These are phyloP conservation scores for Parathielavia appendiculata DNA, from an alignment of 495 filamentous ascomycete genomes.

Conservation along the genomic window DNA sequence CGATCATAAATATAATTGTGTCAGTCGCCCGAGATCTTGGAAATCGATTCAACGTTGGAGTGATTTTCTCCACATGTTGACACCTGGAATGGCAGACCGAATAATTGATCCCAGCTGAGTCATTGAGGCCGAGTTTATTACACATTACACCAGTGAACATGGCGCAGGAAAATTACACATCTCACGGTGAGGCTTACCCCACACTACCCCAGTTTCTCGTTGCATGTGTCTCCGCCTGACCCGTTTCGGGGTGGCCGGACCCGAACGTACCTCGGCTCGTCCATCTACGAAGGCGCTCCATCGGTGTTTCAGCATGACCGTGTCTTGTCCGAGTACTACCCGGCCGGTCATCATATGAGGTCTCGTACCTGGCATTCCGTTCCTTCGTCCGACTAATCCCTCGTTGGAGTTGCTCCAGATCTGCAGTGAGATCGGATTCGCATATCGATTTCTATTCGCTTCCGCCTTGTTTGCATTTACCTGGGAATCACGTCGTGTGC, in stretches of 20 bases:
- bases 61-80: no score
- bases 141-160: no score
- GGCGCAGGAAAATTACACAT: no score
- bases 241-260: neutral
- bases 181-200: no score
- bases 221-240: constrained; percentile 3
- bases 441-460: neutral
- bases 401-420: neutral
- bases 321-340: neutral
- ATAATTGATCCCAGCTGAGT: no score
- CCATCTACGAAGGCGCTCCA: neutral
- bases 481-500: neutral
- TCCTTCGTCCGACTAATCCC: constrained; percentile 7
- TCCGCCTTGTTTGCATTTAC: neutral
- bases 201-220: neutral
- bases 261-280: constrained; percentile 7
- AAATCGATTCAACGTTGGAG: no score
- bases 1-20: no score
- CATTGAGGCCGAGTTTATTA: no score
- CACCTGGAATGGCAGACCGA: no score
- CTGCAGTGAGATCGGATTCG: neutral
- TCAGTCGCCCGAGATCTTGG: no score
- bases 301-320: constrained; percentile 6
- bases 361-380: neutral
- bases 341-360: constrained; percentile 1